phyloP scores from a whole-genome alignment of 2,329 filamentous ascomycete genomes.

The Trichoderma sp. region DNA sequence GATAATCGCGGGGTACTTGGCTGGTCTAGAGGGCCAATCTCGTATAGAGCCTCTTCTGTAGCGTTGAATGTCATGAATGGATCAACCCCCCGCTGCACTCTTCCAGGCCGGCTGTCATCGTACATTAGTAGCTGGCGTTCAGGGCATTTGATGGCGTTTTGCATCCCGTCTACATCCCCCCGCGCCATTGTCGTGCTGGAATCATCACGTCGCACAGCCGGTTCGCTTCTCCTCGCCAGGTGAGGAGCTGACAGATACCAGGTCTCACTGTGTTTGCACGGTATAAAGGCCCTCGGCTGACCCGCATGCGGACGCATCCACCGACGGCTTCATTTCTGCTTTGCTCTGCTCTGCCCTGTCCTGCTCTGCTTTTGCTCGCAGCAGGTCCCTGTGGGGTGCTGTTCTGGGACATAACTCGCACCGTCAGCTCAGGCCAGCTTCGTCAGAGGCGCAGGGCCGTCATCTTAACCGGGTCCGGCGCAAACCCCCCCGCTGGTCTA shows the following conservation, averaged over 20 bases:
- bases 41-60: constrained; percentile 4
- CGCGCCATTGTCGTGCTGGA: background rate
- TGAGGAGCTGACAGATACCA: background rate
- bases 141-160: background rate
- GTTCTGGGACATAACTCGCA: constrained; percentile 7
- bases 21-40: background rate
- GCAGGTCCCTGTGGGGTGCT: background rate
- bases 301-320: background rate
- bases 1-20: constrained; percentile 21
- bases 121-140: background rate
- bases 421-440: constrained; percentile 23
- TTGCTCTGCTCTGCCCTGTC: background rate
- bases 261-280: background rate
- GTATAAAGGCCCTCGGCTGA: background rate
- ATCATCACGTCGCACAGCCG: constrained; percentile 4
- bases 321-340: background rate
- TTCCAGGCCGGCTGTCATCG: background rate
- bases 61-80: background rate
- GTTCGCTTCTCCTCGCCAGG: background rate
- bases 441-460: constrained; percentile 19
- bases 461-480: constrained; percentile 26
- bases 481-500: constrained; percentile 8
- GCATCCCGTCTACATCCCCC: background rate
- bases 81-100: background rate
- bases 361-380: background rate